A percentile compares a stretch with the other conserved stretches of the same genome.
Evolutionary conservation across 2,329 filamentous ascomycete genomes (phyloP).

Genomic region (Fusarium anthophilum): DNA sequence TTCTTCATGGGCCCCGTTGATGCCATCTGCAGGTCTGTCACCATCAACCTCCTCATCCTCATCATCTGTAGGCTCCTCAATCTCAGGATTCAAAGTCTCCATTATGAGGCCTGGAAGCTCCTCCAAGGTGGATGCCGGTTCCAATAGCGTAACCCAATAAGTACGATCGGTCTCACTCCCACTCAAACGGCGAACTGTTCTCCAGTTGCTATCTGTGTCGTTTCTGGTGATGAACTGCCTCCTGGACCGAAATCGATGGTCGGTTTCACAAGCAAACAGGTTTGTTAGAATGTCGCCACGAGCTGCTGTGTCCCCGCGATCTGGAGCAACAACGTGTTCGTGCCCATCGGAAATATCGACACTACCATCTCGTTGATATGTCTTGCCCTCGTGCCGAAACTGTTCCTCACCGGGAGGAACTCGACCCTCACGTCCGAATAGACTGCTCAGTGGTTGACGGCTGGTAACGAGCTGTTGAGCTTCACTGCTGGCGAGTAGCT

Average conservation of each 20-base stretch:
- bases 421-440: slow-evolving; percentile 77
- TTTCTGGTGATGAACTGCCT: slow-evolving; percentile 43
- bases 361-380: slow-evolving; percentile 69
- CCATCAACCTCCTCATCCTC: slow-evolving; percentile 42
- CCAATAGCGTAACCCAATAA: slow-evolving; percentile 56
- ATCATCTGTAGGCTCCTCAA: slow-evolving; percentile 43
- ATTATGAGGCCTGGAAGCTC: slow-evolving; percentile 54
- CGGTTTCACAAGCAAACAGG: slow-evolving; percentile 55
- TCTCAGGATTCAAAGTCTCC: slow-evolving; percentile 43
- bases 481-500: slow-evolving; percentile 78
- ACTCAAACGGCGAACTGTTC: slow-evolving; percentile 45
- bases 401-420: slow-evolving; percentile 71
- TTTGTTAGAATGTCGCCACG: slow-evolving; percentile 69
- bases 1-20: slow-evolving; percentile 38
- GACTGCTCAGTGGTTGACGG: slow-evolving; percentile 77
- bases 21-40: slow-evolving; percentile 32
- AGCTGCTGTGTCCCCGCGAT: slow-evolving; percentile 67
- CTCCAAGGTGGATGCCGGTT: slow-evolving; percentile 56
- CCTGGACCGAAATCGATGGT: slow-evolving; percentile 43
- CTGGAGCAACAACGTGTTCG: slow-evolving; percentile 65
- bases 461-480: slow-evolving; percentile 79
- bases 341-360: slow-evolving; percentile 69
- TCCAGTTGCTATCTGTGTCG: slow-evolving; percentile 50
- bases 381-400: slow-evolving; percentile 71
- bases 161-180: slow-evolving; percentile 48